These are phyloP conservation scores for Fusarium albidum DNA, from an alignment of 2,329 filamentous ascomycete genomes.

Conservation along the genomic window DNA sequence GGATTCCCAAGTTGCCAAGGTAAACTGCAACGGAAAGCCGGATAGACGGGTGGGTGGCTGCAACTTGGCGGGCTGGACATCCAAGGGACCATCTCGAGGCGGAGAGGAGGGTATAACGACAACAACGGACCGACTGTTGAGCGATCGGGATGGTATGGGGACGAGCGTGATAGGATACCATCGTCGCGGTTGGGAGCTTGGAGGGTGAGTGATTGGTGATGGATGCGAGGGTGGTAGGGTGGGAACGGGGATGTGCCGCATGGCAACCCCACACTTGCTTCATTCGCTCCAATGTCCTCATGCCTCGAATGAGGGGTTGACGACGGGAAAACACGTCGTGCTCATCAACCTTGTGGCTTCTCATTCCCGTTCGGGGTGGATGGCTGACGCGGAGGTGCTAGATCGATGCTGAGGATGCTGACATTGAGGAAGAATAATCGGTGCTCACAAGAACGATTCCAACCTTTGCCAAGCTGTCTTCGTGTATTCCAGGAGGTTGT, in stretches of 20 bases:
- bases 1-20: background rate
- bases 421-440: background rate
- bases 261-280: slow-evolving; percentile 39
- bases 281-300: slow-evolving; percentile 22
- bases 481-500: slow-evolving; percentile 2
- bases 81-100: slow-evolving; percentile 2
- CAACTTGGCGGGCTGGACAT: slow-evolving; percentile 6
- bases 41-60: slow-evolving; percentile 1
- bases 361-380: background rate
- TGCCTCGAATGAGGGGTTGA: slow-evolving; percentile 29
- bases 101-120: slow-evolving; percentile 6
- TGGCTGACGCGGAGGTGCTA: background rate
- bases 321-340: background rate
- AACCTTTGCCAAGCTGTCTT: slow-evolving; percentile 9
- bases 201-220: slow-evolving; percentile 36
- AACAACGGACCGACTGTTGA: slow-evolving; percentile 42
- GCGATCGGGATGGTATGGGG: slow-evolving; percentile 25
- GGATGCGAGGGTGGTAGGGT: slow-evolving; percentile 22
- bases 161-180: slow-evolving; percentile 43
- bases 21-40: background rate
- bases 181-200: slow-evolving; percentile 36
- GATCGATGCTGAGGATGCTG: background rate
- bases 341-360: too few relatives aligned
- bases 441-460: background rate
- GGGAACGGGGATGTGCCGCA: slow-evolving; percentile 36